Evolutionary conservation across 257 asterid species (phyloP).

Genomic region (Jasminum sambac): DNA sequence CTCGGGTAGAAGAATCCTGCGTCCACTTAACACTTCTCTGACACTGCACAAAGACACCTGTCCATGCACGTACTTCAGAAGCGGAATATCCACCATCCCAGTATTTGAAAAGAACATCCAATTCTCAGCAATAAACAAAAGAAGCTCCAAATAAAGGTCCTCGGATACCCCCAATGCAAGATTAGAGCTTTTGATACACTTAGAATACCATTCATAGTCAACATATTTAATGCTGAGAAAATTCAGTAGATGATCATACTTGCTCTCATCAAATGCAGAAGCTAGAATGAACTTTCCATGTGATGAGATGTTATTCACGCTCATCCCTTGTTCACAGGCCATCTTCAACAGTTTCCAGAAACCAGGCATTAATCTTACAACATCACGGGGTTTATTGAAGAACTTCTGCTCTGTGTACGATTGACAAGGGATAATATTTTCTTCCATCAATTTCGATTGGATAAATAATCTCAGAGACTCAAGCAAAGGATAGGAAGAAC

Average conservation of each 20-base stretch:
- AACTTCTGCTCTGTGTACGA: constrained; percentile 26
- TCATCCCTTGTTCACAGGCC: constrained; percentile 32
- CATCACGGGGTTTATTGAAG: constrained; percentile 34
- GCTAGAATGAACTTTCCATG: constrained; percentile 32
- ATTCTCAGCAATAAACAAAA: constrained; percentile 32
- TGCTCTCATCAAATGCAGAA: constrained; percentile 26
- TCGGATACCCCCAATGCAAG: constrained; percentile 32
- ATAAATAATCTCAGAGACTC: constrained; percentile 29
- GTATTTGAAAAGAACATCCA: constrained; percentile 27
- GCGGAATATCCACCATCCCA: constrained; percentile 19
- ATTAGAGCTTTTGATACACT: constrained; percentile 37
- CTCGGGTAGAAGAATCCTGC: constrained; percentile 9
- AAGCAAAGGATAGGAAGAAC: constrained; percentile 29
- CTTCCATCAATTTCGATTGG: constrained; percentile 26
- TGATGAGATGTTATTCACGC: constrained; percentile 35
- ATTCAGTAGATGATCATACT: constrained; percentile 21
- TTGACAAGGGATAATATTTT: constrained; percentile 36
- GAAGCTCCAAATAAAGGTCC: constrained; percentile 31
- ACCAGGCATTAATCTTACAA: constrained; percentile 32
- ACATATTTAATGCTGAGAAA: constrained; percentile 32
- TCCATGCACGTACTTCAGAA: constrained; percentile 24
- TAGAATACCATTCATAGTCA: constrained; percentile 36
- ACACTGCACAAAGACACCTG: constrained; percentile 27
- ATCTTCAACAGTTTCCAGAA: constrained; percentile 32
- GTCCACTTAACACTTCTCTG: not conserved